Percentiles rank a stretch among this genome's conserved stretches.
These are phyloP conservation scores for Zizania latifolia DNA, from an alignment of 176 grass and related monocot genomes.

Conservation along the genomic window DNA sequence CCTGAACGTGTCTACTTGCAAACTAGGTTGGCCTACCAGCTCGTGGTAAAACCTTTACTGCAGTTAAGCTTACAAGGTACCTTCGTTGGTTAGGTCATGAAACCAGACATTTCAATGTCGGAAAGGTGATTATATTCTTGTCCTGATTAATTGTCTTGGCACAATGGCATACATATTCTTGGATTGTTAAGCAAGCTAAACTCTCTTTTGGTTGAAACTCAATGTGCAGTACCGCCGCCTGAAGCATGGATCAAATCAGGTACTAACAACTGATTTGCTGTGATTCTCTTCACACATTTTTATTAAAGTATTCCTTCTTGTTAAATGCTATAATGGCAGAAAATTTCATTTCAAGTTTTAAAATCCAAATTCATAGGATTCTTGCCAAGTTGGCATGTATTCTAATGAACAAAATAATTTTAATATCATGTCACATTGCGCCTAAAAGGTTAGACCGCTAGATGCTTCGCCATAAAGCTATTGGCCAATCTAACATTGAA, in stretches of 20 bases:
- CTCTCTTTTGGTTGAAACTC: conserved; percentile 28
- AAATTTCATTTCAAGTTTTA: background rate
- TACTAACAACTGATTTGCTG: conserved; percentile 34
- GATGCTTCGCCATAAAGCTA: background rate
- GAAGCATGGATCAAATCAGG: conserved; percentile 96
- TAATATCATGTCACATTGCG: background rate
- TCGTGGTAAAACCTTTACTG: conserved; percentile 97
- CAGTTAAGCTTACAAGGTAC: conserved; percentile 97
- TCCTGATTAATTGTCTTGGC: conserved; percentile 2
- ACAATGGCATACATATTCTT: conserved; percentile 12
- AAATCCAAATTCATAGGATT: background rate
- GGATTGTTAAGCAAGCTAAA: conserved; percentile 20
- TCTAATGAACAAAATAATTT: background rate
- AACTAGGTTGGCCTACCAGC: conserved; percentile 90
- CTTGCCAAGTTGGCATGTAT: background rate
- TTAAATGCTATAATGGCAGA: conserved; percentile 10
- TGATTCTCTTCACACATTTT: background rate
- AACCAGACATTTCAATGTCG: conserved; percentile 98
- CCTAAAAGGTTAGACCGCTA: background rate
- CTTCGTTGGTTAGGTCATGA: conserved; percentile 97
- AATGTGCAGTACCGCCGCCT: conserved; percentile 88
- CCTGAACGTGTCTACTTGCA: conserved; percentile 22
- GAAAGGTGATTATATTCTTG: conserved; percentile 69
- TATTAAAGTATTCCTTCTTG: background rate
- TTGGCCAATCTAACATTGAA: background rate